Evolutionary conservation across 352 stramenopile species (phyloP), one percentile per base, ranked within the genome.

Genomic region (Globisporangium heterothallicum): DNA sequence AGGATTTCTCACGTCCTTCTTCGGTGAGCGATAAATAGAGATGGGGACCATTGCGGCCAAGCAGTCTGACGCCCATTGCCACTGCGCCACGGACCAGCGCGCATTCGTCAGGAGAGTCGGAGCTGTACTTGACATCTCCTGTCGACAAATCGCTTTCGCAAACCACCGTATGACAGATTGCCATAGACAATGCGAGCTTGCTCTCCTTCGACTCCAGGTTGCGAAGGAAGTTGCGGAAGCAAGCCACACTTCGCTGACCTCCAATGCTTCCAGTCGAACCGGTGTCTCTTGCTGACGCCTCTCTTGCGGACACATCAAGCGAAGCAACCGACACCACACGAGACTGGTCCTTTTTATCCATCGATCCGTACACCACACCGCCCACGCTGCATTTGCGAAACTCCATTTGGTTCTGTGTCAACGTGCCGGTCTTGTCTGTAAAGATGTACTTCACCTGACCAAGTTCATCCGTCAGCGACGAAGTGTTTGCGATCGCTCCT

Each of bases 341-440:
- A 4, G 64, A 18, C 0, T 54, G 53, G 2, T 73, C 60, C 1
- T 67, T 74, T 46, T 63, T 65, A n/a, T 76, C 70, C 6, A 42
- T 42, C 0, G 22, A 44, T 4, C 76, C 66, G 66, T 96, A 98
- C n/a, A 93, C 56, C 6, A 70, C 59, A 18, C 91, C 88, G 47
- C 87, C 84, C 13, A 98, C 87, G 55, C 84, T 97, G 59, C 91
- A 98, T 50, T 94, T 90, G 34, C 97, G 96, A 58, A 99, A 98
- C 43, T 92, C 82, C 94, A 98, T 98, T 40, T 88, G 74, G 59
- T 98, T 98, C 50, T 91, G 74, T 14, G 94, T 98, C 41, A 98
- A 60, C 24, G 94, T 98, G 6, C 94, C 94, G 3, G 93, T 98
- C 61, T 98, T 98, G 64, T 98, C 93, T 0, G 74, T 98, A 59